Evolutionary conservation across 306 rosid species (phyloP).

Genomic region (Cicer yamashitae): DNA sequence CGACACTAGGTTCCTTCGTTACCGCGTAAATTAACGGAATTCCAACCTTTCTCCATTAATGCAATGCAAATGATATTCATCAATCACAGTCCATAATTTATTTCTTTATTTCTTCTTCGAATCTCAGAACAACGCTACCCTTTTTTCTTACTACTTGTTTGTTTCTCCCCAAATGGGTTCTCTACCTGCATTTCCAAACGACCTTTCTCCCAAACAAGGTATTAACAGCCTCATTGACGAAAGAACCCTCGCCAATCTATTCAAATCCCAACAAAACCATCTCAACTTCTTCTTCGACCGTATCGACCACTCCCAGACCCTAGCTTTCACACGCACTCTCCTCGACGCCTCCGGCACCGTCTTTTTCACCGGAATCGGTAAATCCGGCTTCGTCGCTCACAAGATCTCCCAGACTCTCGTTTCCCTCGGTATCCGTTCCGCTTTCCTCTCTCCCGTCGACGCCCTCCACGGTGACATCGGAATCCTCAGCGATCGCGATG

Average conservation of each 20-base stretch:
- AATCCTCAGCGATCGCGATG: constrained; percentile 60
- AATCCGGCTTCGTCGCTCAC: constrained; percentile 94
- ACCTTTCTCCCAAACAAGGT: constrained; percentile 29
- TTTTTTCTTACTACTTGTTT: background rate
- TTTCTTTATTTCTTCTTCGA: background rate
- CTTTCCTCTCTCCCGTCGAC: constrained; percentile 86
- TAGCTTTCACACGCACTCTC: constrained; percentile 75
- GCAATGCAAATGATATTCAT: background rate
- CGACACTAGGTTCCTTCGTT: constrained; percentile 27
- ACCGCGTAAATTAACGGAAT: constrained; percentile 46
- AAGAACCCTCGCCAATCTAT: constrained; percentile 62
- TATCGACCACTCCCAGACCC: constrained; percentile 85
- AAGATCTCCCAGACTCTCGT: constrained; percentile 98
- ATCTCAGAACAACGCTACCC: background rate
- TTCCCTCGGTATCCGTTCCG: constrained; percentile 82
- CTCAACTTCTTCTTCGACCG: constrained; percentile 91
- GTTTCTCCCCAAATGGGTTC: constrained; percentile 49
- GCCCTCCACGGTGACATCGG: constrained; percentile 99
- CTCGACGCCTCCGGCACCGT: constrained; percentile 77
- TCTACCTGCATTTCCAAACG: constrained; percentile 42
- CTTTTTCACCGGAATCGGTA: constrained; percentile 93
- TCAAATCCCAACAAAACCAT: constrained; percentile 87
- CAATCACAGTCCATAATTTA: background rate
- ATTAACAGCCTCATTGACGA: constrained; percentile 55
- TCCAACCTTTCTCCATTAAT: background rate